Conservation (phyloP, 768 basidiomycete species). For the Gymnopilus junonius region DNA sequence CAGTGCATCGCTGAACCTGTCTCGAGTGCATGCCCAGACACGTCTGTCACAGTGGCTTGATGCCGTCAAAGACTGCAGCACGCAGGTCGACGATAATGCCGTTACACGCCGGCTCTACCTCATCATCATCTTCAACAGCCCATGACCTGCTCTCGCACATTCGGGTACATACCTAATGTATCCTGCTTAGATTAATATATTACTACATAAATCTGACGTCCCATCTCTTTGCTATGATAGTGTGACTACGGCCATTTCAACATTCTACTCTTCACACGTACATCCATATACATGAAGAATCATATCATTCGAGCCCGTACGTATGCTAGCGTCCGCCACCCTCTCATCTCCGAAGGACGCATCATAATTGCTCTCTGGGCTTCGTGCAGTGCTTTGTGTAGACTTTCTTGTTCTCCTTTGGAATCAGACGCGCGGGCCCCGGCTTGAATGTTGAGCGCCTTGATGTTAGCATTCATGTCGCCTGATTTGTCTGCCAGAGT, state of each 20-base stretch:
- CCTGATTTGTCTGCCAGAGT: constrained; percentile 21
- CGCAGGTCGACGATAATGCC: constrained; percentile 34
- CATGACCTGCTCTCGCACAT: constrained; percentile 2
- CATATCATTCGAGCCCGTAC: constrained; percentile 35
- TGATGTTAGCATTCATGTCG: constrained; percentile 39
- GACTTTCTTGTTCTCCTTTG: background rate
- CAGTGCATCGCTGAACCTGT: constrained; percentile 39
- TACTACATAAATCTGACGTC: constrained; percentile 8
- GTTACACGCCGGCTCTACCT: constrained; percentile 56
- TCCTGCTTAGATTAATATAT: constrained; percentile 6
- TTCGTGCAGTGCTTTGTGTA: constrained; percentile 39
- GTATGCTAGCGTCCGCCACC: constrained; percentile 68
- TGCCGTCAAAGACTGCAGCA: constrained; percentile 37
- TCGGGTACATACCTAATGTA: background rate
- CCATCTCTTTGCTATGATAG: constrained; percentile 16
- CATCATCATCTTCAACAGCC: constrained; percentile 41
- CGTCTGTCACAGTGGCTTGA: constrained; percentile 71
- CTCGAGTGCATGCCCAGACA: constrained; percentile 48
- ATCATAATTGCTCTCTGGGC: constrained; percentile 72
- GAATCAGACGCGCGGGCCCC: constrained; percentile 37
- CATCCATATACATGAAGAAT: background rate
- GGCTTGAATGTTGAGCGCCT: constrained; percentile 54
- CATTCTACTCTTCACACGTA: background rate
- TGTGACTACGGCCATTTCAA: background rate
- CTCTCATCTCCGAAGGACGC: constrained; percentile 51